Percentiles rank a stretch among this genome's conserved stretches.
Conservation (phyloP, 1,284 basidiomycete genomes). For the Testicularia cyperi region DNA sequence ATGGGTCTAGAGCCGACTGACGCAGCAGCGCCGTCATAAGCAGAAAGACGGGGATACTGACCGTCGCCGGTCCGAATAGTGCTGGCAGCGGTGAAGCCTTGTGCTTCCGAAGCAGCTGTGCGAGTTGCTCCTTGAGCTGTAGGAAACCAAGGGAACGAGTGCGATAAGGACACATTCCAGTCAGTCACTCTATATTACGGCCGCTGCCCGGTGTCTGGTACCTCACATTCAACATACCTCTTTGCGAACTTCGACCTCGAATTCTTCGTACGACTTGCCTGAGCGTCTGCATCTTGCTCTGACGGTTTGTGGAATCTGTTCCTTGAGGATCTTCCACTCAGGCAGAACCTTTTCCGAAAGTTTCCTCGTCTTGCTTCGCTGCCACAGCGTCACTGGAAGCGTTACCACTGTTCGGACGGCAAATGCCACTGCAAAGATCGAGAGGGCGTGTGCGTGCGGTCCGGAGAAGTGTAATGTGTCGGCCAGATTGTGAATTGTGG, state of each 20-base stretch:
- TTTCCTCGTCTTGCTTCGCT: conserved; percentile 68
- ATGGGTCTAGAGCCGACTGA: conserved; percentile 33
- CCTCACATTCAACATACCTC: conserved; percentile 42
- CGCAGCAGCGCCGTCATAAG: conserved; percentile 47
- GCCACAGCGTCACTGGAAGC: conserved; percentile 79
- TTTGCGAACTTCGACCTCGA: conserved; percentile 59
- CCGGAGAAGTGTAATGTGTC: conserved; percentile 34
- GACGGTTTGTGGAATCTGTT: conserved; percentile 59
- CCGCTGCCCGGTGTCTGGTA: too few relatives aligned
- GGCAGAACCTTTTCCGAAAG: conserved; percentile 73
- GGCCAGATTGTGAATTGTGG: conserved; percentile 31
- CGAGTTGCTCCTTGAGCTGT: conserved; percentile 34
- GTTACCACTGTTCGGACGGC: conserved; percentile 69
- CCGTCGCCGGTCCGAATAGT: conserved; percentile 41
- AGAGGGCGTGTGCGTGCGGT: conserved; percentile 63
- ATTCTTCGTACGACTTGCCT: conserved; percentile 66
- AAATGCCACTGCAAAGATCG: conserved; percentile 75
- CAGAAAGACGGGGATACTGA: conserved; percentile 52
- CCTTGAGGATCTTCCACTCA: conserved; percentile 67
- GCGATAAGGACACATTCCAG: too few relatives aligned
- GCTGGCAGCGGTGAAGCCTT: conserved; percentile 47
- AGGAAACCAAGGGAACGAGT: too few relatives aligned
- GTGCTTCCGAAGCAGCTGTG: conserved; percentile 37
- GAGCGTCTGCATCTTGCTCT: conserved; percentile 65
- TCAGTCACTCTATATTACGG: too few relatives aligned